Conservation (phyloP, 2,329 filamentous ascomycete genomes). For the Trichoderma breve region DNA sequence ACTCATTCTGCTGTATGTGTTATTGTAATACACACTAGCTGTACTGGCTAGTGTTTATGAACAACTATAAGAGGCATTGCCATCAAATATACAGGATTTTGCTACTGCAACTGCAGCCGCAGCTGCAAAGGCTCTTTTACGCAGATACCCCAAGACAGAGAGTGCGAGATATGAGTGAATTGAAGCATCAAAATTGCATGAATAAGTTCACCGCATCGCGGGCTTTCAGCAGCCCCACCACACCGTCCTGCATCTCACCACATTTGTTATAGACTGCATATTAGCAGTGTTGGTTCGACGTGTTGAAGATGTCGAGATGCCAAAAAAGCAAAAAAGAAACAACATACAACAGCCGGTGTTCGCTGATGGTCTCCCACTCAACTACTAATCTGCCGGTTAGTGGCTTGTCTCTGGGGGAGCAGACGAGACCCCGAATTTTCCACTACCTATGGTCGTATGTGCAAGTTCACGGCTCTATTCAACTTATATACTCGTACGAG, state of each 20-base stretch:
- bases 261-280: background rate
- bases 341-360: background rate
- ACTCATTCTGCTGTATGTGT: too few relatives aligned
- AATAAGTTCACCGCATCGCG: too few relatives aligned
- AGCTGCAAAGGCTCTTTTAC: too few relatives aligned
- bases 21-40: too few relatives aligned
- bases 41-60: too few relatives aligned
- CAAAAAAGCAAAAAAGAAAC: background rate
- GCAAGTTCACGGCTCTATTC: background rate
- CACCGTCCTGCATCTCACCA: too few relatives aligned
- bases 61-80: too few relatives aligned
- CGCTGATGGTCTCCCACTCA: background rate
- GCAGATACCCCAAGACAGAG: slow-evolving; percentile 5
- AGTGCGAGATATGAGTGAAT: background rate
- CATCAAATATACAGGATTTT: too few relatives aligned
- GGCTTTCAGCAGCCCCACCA: too few relatives aligned
- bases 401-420: background rate
- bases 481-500: background rate
- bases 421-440: background rate
- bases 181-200: background rate
- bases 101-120: too few relatives aligned
- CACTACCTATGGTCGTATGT: background rate
- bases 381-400: background rate
- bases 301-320: background rate
- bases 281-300: background rate